phyloP scores from a whole-genome alignment of 2,329 filamentous ascomycete genomes.

The Fusarium vanettenii region DNA sequence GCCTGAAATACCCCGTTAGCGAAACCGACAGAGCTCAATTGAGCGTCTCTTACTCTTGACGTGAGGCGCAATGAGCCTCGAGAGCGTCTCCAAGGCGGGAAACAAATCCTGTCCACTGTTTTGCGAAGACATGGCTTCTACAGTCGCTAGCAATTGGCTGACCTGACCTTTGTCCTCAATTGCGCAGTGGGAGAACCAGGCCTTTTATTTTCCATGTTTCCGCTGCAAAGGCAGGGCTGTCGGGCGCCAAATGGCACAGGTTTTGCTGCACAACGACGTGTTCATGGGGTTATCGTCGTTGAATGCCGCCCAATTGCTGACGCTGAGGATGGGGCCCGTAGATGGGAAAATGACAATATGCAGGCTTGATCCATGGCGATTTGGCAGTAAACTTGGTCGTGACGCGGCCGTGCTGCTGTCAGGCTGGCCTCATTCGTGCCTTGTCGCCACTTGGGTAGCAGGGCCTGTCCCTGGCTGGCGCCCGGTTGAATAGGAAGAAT shows the following conservation, averaged over 20 bases:
- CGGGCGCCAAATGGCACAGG: slow-evolving; percentile 1
- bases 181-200: not conserved
- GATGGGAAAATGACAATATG: not conserved
- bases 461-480: not conserved
- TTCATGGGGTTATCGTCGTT: not conserved
- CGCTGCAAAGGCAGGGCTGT: not conserved
- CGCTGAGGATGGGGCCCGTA: not conserved
- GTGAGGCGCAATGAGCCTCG: slow-evolving; percentile 15
- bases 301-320: slow-evolving; percentile 8
- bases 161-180: not conserved
- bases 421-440: slow-evolving; percentile 30
- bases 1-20: not conserved
- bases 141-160: not conserved
- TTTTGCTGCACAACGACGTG: slow-evolving; percentile 21
- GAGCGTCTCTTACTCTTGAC: slow-evolving; percentile 8
- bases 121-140: slow-evolving; percentile 15
- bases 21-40: not conserved
- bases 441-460: slow-evolving; percentile 10
- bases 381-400: not conserved
- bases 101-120: slow-evolving; percentile 27
- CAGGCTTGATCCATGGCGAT: slow-evolving; percentile 10
- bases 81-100: slow-evolving; percentile 23
- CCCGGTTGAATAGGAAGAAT: not conserved
- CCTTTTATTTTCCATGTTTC: not conserved
- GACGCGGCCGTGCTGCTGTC: slow-evolving; percentile 11